Base-by-base conservation (phyloP, 805 yeast genomes). In the Tetrapisispora nanseiensis region DNA sequence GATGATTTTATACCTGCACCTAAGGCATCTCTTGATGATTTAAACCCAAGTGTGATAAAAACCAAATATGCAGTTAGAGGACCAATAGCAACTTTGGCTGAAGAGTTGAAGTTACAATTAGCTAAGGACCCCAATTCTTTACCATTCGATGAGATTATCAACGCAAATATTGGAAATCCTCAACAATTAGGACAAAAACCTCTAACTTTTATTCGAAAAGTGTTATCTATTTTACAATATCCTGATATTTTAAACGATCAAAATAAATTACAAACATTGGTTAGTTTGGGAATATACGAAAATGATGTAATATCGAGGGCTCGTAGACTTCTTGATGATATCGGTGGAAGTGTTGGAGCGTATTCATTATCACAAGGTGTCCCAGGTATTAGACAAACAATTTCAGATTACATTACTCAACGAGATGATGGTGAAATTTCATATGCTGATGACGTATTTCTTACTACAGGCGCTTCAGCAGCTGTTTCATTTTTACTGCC, bases 1-100 rank as follows among this genome's bases (percentile, higher is more conserved):
- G 20, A 28, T 27, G 33, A 32, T 33, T 39, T 39, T 27, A 26
- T 13, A 1, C 42, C 42, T 12, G 42, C 37, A 2, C 28, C 32
- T 15, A 39, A 33, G 29, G 53, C 80, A 30, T 50, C 63, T 1
- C 56, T 71, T 9, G 51, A 59, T 3, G 85, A 82, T 46, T 67
- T 87, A 51, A 90, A 89, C 61, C 76, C 72, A 42, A 68, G 73
- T 43, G 86, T 90, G 7, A 68, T 87, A 36, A 76, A 77, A 40
- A 97, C 98, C 12, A 80, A 90, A 57, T 92, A 92, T 59, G 99
- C 98, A 2, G 97, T 92, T 22, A 73, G 99, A 55, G 99, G 99
- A n/a, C 72, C 76, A 30, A 82, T 92, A 45, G 97, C 98, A 11
- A 76, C 80, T 41, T 77, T 86, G 50, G 97, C 97, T 19, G 97